Evolutionary conservation across 1,284 basidiomycete genomes (phyloP).

Genomic region (Agroathelia rolfsii): DNA sequence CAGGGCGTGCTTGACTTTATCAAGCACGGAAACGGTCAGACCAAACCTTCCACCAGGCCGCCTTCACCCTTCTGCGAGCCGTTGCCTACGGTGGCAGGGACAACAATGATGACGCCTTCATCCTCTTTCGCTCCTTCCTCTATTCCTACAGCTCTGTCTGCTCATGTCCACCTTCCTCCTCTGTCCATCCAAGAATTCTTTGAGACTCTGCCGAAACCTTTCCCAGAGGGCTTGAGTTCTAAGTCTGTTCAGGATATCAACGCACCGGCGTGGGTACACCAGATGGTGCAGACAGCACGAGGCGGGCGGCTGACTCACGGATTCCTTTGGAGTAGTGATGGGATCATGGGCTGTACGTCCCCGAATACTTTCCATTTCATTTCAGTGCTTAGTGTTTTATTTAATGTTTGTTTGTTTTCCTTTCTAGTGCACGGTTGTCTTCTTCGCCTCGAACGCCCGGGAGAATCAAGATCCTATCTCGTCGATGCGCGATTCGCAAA

Average conservation of each 20-base stretch:
- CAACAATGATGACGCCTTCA: not conserved
- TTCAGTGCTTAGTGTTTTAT: conserved; percentile 7
- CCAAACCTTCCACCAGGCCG: conserved; percentile 17
- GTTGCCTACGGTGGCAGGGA: not conserved
- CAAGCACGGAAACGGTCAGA: conserved; percentile 39
- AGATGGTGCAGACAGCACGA: conserved; percentile 37
- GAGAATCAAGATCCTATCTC: conserved; percentile 41
- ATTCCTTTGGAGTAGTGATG: conserved; percentile 35
- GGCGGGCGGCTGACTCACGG: conserved; percentile 33
- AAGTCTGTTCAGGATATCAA: conserved; percentile 38
- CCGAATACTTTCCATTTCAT: conserved; percentile 1
- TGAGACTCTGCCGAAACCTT: conserved; percentile 47
- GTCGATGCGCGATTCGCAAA: conserved; percentile 49
- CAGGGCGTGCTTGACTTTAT: conserved; percentile 49
- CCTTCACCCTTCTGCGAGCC: conserved; percentile 3
- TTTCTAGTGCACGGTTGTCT: conserved; percentile 48
- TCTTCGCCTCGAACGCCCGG: conserved; percentile 42
- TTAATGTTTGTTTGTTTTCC: conserved; percentile 2
- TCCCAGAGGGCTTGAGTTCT: conserved; percentile 38
- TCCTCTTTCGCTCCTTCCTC: conserved; percentile 2
- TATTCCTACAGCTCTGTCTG: not conserved
- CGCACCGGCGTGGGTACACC: conserved; percentile 43
- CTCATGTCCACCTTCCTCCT: conserved; percentile 11
- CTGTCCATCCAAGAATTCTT: conserved; percentile 43
- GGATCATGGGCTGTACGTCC: conserved; percentile 33